Base-by-base conservation (phyloP, 345 rosid species). In the Aquilaria malaccensis region DNA sequence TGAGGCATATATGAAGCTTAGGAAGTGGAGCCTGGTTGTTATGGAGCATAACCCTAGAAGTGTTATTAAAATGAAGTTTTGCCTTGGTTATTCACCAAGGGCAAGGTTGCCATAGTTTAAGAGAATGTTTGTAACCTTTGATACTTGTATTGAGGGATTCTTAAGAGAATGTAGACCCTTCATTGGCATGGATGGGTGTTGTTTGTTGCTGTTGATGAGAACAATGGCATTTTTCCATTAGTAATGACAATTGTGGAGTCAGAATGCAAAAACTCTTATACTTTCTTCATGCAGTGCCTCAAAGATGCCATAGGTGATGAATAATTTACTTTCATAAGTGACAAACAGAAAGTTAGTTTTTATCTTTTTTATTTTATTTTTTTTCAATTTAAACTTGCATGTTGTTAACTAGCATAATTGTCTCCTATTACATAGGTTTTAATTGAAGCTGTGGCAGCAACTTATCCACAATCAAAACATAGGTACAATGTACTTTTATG, bases 141-240 rank as follows among this genome's bases (percentile, higher is more conserved):
- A 65, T 11, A 45, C 33, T 0, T 13, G 6, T 6, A 55, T 11
- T 2, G 6, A 43, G 2, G 46, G 61, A 0, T 64, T 56, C 32
- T 0, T 41, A 2, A 12, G 15, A 5, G 48, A 46, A 0, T 56
- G 33, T 45, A 56, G 45, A 12, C 55, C 55, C 3, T 64, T 55
- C 12, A 45, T 64, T 47, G 37, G 55, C 1, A 0, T 56, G 2
- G 61, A 56, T 56, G 53, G 68, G 9, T 64, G 45, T 12, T 55
- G 49, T n/a, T 14, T 0, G 6, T 46, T 0, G 7, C 53, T 10
- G 0, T 54, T 10, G 60, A 55, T 64, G 47, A 29, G 4, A 55
- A 46, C 11, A 9, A 10, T 2, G 61, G 61, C 0, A 1, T 55
- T 3, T 56, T 64, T 2, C 45, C 22, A 0, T 0, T 55, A 31